phyloP scores from a whole-genome alignment of 2,329 filamentous ascomycete genomes.

The Coleophoma crateriformis region DNA sequence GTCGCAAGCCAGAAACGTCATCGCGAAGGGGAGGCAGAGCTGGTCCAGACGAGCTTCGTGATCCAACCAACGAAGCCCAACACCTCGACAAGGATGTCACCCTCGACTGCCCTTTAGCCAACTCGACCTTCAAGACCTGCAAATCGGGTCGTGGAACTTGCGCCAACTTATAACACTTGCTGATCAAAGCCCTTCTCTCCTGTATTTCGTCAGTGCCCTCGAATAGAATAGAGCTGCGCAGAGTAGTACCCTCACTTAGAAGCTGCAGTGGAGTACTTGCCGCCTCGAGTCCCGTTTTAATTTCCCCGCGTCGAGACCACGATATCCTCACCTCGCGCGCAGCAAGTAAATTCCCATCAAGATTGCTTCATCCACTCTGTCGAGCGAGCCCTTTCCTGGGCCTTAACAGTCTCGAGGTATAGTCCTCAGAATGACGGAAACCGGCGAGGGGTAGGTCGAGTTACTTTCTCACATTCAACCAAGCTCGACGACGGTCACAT shows the following conservation, averaged over 20 bases:
- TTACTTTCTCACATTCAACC: neutral
- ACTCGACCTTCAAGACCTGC: neutral
- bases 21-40: neutral
- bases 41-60: neutral
- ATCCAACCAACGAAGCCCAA: neutral
- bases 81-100: neutral
- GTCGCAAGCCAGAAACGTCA: neutral
- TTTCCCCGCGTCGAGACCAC: neutral
- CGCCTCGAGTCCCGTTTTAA: neutral
- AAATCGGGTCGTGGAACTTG: neutral
- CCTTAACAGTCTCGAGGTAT: neutral
- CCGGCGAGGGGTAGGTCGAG: neutral
- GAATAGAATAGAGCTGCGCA: neutral
- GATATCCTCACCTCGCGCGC: neutral
- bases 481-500: neutral
- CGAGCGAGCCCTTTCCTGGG: neutral
- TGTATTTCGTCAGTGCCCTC: neutral
- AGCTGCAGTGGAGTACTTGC: neutral
- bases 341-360: neutral
- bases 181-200: neutral
- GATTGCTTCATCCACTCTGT: neutral
- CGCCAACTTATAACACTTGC: neutral
- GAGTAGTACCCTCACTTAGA: neutral
- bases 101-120: neutral
- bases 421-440: neutral